These are phyloP conservation scores for Macrophomina tecta DNA, from an alignment of 2,329 filamentous ascomycete species.

Conservation along the genomic window DNA sequence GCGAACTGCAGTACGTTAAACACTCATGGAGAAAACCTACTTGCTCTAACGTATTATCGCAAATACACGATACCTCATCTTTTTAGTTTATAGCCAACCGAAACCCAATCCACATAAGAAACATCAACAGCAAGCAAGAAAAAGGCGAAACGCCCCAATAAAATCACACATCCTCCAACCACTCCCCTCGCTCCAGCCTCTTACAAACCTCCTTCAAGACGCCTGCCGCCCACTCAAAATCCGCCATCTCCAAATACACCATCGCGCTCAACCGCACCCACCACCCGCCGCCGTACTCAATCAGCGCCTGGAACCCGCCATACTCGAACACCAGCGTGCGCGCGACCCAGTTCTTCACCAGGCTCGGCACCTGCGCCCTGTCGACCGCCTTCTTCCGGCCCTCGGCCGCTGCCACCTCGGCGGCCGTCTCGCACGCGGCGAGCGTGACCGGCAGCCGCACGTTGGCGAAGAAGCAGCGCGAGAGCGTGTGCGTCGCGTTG, in stretches of 20 bases:
- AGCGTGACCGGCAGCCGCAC: conserved; percentile 71
- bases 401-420: too few species aligned
- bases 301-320: conserved; percentile 74
- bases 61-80: too few species aligned
- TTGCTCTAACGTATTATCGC: too few species aligned
- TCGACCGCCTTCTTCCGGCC: conserved; percentile 34
- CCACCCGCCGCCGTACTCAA: conserved; percentile 64
- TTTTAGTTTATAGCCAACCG: too few species aligned
- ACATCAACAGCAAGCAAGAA: too few species aligned
- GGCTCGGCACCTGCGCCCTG: conserved; percentile 31
- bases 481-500: conserved; percentile 66
- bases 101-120: too few species aligned
- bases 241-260: conserved; percentile 78
- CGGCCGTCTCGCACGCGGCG: conserved; percentile 32
- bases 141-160: neutral
- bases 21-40: too few species aligned
- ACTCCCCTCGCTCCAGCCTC: conserved; percentile 56
- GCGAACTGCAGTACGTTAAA: too few species aligned
- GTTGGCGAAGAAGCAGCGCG: conserved; percentile 73
- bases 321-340: conserved; percentile 59
- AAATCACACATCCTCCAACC: conserved; percentile 24
- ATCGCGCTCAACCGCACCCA: conserved; percentile 81
- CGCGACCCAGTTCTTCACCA: conserved; percentile 51
- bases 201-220: conserved; percentile 64
- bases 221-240: conserved; percentile 74